A percentile compares a stretch with the other conserved stretches of the same genome.
These are phyloP conservation scores for Termitomyces sp. DNA, from an alignment of 768 basidiomycete genomes.

Conservation along the genomic window DNA sequence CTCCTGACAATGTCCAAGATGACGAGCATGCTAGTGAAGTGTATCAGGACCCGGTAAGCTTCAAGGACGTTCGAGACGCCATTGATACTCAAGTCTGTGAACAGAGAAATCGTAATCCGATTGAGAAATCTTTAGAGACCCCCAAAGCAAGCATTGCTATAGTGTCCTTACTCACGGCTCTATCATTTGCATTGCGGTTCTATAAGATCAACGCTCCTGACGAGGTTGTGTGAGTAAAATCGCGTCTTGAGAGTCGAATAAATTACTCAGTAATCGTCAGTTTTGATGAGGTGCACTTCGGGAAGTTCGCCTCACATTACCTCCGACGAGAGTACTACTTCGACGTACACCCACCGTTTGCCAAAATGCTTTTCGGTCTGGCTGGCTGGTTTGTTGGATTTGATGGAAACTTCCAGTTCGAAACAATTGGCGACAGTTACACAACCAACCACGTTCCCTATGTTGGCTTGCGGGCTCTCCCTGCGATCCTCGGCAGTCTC, in stretches of 20 bases:
- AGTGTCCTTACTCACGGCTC: conserved; percentile 58
- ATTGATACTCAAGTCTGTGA: conserved; percentile 3
- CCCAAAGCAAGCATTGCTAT: conserved; percentile 54
- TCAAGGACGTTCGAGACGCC: not conserved
- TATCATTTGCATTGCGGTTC: conserved; percentile 82
- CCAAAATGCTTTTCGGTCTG: conserved; percentile 90
- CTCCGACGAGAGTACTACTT: conserved; percentile 94
- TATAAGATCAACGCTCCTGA: conserved; percentile 94
- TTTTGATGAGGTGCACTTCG: conserved; percentile 98
- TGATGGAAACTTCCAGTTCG: conserved; percentile 90
- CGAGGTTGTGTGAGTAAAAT: conserved; percentile 77
- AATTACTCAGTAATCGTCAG: conserved; percentile 29
- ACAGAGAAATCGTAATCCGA: conserved; percentile 50
- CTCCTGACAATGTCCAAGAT: conserved; percentile 34
- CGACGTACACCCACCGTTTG: conserved; percentile 97
- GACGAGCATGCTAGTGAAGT: conserved; percentile 48
- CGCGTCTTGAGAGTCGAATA: not conserved
- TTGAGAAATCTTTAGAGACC: conserved; percentile 61
- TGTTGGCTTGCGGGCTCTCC: conserved; percentile 87
- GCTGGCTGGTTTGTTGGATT: conserved; percentile 97
- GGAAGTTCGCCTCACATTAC: conserved; percentile 96
- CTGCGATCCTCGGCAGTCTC: conserved; percentile 85
- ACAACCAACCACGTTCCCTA: conserved; percentile 84
- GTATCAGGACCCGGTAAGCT: conserved; percentile 43
- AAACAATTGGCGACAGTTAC: conserved; percentile 94